Conservation (phyloP, 208 protist species). For the Trypanosoma boissoni region DNA sequence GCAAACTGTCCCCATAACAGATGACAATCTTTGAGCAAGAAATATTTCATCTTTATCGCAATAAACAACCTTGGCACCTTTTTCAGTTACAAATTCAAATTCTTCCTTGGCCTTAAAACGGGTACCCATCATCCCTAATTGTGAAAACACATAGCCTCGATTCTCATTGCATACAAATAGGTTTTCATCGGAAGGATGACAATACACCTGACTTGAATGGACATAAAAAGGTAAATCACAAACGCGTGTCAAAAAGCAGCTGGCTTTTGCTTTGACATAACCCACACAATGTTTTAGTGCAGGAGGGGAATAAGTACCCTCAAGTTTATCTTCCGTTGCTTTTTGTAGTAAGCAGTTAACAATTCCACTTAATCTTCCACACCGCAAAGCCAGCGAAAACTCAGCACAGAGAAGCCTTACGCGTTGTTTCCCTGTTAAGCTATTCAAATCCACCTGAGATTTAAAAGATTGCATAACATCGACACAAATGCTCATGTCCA, state of each 20-base stretch:
- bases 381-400: conserved; percentile 56
- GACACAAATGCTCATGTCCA: conserved; percentile 37
- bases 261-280: conserved; percentile 24
- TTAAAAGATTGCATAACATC: conserved; percentile 59
- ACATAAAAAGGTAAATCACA: conserved; percentile 27
- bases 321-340: conserved; percentile 6
- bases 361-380: conserved; percentile 48
- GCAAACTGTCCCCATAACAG: conserved; percentile 12
- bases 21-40: neutral
- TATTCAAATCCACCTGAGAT: conserved; percentile 21
- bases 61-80: conserved; percentile 21
- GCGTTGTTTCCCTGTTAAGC: conserved; percentile 20
- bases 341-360: conserved; percentile 39
- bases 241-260: conserved; percentile 30
- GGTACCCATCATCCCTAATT: conserved; percentile 46
- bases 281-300: conserved; percentile 15
- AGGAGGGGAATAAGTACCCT: conserved; percentile 23
- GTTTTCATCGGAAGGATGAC: conserved; percentile 22
- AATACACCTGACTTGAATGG: conserved; percentile 19
- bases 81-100: conserved; percentile 19
- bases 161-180: conserved; percentile 24
- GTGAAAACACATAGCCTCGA: conserved; percentile 26
- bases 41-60: conserved; percentile 23
- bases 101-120: conserved; percentile 23
- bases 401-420: conserved; percentile 34